phyloP scores from a whole-genome alignment of 225 moss, liverwort and hornwort species.

The Physcomitrium patens region DNA sequence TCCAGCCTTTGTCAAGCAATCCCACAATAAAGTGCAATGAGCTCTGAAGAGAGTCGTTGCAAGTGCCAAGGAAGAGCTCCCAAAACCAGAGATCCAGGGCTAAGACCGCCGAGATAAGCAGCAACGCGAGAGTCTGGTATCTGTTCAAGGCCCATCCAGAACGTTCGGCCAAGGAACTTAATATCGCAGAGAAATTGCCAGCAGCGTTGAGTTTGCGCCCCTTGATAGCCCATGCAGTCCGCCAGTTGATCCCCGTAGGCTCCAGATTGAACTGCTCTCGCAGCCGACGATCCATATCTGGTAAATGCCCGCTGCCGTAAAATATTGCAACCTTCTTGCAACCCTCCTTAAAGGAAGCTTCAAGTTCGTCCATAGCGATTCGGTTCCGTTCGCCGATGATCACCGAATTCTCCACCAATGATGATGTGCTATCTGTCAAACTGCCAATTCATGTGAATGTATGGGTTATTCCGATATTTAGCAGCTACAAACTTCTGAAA shows the following conservation, averaged over 20 bases:
- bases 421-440: slow-evolving; percentile 84
- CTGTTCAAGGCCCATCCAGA: slow-evolving; percentile 95
- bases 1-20: slow-evolving; percentile 89
- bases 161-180: slow-evolving; percentile 67
- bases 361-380: slow-evolving; percentile 88
- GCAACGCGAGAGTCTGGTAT: slow-evolving; percentile 85
- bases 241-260: slow-evolving; percentile 83
- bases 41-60: slow-evolving; percentile 75
- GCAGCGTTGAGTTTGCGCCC: slow-evolving; percentile 59
- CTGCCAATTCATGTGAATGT: slow-evolving; percentile 42
- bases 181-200: slow-evolving; percentile 52
- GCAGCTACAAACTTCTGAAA: too few species aligned
- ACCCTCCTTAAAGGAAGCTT: slow-evolving; percentile 77
- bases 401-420: slow-evolving; percentile 91
- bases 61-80: slow-evolving; percentile 84
- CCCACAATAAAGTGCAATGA: slow-evolving; percentile 65
- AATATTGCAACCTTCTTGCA: slow-evolving; percentile 93
- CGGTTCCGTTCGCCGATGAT: slow-evolving; percentile 96
- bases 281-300: slow-evolving; percentile 96
- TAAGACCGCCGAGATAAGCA: slow-evolving; percentile 71
- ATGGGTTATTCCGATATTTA: not conserved
- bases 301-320: slow-evolving; percentile 96
- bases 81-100: slow-evolving; percentile 76
- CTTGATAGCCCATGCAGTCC: slow-evolving; percentile 94
- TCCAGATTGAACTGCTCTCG: slow-evolving; percentile 72